Evolutionary conservation across 176 grass and related monocot species (phyloP).

Genomic region (Raddia guianensis): DNA sequence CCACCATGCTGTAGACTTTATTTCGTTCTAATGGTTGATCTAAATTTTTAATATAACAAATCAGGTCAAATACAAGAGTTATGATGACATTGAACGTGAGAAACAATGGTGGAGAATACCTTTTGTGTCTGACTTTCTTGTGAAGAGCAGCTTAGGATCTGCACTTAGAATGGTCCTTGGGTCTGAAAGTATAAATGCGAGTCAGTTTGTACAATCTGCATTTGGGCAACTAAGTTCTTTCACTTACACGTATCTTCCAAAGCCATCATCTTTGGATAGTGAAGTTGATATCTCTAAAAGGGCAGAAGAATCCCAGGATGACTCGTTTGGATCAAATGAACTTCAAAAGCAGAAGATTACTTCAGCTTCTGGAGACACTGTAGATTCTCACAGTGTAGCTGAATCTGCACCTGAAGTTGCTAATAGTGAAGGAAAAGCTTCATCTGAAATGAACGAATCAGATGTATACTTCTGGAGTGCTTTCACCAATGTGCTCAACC

Average conservation of each 20-base stretch:
- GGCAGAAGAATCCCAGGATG: conserved; percentile 41
- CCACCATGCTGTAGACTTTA: background rate
- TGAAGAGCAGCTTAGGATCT: conserved; percentile 72
- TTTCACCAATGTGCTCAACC: conserved; percentile 65
- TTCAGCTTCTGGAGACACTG: conserved; percentile 28
- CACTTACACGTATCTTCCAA: conserved; percentile 59
- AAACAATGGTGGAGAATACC: conserved; percentile 90
- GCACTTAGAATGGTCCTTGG: conserved; percentile 74
- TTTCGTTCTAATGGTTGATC: conserved; percentile 42
- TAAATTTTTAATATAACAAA: conserved; percentile 32
- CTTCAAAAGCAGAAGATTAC: conserved; percentile 37
- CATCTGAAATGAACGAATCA: conserved; percentile 44
- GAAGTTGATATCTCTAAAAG: conserved; percentile 53
- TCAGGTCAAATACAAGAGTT: conserved; percentile 86
- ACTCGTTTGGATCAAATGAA: conserved; percentile 34
- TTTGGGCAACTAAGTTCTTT: conserved; percentile 89
- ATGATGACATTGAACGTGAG: conserved; percentile 85
- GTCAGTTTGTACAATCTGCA: conserved; percentile 87
- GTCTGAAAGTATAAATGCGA: conserved; percentile 88
- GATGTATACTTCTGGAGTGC: conserved; percentile 87
- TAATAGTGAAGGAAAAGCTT: conserved; percentile 30
- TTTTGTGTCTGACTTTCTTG: conserved; percentile 84
- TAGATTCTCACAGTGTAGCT: conserved; percentile 41
- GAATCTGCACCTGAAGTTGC: conserved; percentile 27
- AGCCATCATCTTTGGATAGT: conserved; percentile 52